These are phyloP conservation scores for Ganoderma lucidum DNA, from an alignment of 1,284 basidiomycete species.

Conservation along the genomic window DNA sequence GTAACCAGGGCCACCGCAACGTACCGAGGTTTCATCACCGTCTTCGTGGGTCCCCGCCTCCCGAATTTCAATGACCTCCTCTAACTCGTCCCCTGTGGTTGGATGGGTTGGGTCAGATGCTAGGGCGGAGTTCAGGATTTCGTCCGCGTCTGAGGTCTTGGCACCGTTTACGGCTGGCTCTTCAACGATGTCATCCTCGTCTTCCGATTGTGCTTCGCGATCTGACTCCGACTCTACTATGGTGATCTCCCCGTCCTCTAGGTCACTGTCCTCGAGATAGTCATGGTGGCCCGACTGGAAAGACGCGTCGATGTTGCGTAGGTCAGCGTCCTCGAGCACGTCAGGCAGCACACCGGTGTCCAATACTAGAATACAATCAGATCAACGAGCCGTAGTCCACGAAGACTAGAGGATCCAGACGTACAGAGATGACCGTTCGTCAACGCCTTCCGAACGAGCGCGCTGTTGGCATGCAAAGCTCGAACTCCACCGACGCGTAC, in stretches of 20 bases:
- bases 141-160: background rate
- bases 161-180: background rate
- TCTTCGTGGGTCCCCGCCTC: background rate
- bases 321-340: background rate
- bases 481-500: background rate
- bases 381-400: background rate
- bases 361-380: background rate
- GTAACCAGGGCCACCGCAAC: background rate
- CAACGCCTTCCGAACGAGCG: conserved; percentile 3
- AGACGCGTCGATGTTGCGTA: background rate
- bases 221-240: background rate
- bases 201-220: background rate
- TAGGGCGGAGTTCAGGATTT: background rate
- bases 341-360: background rate
- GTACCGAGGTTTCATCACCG: background rate
- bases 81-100: background rate
- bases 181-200: background rate
- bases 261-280: conserved; percentile 23
- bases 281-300: conserved; percentile 4
- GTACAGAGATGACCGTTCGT: background rate
- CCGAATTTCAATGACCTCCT: background rate
- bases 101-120: background rate
- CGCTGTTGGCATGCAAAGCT: conserved; percentile 15
- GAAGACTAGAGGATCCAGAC: background rate
- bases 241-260: conserved; percentile 19